Evolutionary conservation across 768 basidiomycete genomes (phyloP).

Genomic region (Rhodotorula sphaerocarpa): DNA sequence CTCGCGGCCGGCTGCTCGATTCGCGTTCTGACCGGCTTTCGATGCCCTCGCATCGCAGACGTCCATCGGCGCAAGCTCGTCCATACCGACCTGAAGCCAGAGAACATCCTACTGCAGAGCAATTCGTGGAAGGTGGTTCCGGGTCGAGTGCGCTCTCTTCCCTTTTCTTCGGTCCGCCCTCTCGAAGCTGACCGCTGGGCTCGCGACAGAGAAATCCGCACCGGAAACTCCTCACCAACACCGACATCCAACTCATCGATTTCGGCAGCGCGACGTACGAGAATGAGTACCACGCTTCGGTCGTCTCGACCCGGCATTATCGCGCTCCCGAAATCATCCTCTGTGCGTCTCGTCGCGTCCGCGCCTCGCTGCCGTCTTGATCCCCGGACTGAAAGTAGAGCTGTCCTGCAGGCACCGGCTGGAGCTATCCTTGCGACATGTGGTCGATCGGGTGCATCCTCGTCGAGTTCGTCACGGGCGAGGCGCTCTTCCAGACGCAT

Average conservation of each 20-base stretch:
- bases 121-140: constrained; percentile 53
- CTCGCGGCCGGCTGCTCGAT: constrained; percentile 1
- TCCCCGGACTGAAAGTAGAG: no score
- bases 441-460: constrained; percentile 98
- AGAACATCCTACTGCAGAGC: constrained; percentile 90
- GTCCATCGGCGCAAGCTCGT: constrained; percentile 75
- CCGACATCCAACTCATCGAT: constrained; percentile 91
- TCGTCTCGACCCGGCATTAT: constrained; percentile 96
- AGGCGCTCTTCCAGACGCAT: constrained; percentile 97
- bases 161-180: not conserved
- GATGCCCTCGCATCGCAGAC: constrained; percentile 42
- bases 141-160: constrained; percentile 39
- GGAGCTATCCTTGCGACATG: constrained; percentile 97
- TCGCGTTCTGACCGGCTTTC: not conserved
- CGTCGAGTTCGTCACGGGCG: constrained; percentile 95
- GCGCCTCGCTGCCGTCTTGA: not conserved
- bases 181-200: not conserved
- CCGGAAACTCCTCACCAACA: constrained; percentile 59
- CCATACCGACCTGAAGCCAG: constrained; percentile 97
- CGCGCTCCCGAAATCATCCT: constrained; percentile 98
- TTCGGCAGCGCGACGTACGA: constrained; percentile 98
- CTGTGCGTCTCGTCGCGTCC: constrained; percentile 51
- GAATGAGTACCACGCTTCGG: constrained; percentile 94
- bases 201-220: constrained; percentile 57
- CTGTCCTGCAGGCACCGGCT: constrained; percentile 65